These are phyloP conservation scores for Ettlia oleoabundans DNA, from an alignment of 139 green algal species.

Conservation along the genomic window DNA sequence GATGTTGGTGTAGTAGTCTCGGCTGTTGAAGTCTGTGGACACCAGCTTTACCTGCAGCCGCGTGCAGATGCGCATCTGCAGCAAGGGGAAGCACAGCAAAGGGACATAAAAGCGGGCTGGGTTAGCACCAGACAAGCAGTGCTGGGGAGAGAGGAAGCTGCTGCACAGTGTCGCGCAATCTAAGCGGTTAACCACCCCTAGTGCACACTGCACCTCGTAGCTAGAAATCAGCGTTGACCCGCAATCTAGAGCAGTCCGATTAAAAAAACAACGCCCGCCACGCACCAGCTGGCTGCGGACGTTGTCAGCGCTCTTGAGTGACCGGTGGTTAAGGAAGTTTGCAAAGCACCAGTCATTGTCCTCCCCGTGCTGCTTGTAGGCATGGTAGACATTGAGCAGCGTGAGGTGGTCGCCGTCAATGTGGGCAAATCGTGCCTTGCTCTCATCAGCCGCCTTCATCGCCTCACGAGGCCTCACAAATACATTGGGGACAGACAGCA, in stretches of 20 bases:
- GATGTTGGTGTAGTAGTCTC: slow-evolving; percentile 98
- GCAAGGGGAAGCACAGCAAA: not conserved
- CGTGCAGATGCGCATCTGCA: slow-evolving; percentile 74
- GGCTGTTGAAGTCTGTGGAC: slow-evolving; percentile 86
- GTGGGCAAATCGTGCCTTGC: slow-evolving; percentile 95
- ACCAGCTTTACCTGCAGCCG: slow-evolving; percentile 80
- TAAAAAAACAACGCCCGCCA: not conserved
- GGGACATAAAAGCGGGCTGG: not conserved
- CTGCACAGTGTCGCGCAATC: too few relatives aligned
- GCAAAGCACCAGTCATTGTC: slow-evolving; percentile 92
- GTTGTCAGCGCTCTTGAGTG: slow-evolving; percentile 94
- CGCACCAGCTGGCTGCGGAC: slow-evolving; percentile 93
- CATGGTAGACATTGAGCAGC: slow-evolving; percentile 98
- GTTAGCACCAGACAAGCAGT: too few relatives aligned
- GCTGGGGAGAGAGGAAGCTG: too few relatives aligned
- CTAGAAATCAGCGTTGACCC: not conserved
- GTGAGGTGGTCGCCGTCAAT: slow-evolving; percentile 99
- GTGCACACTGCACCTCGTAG: too few relatives aligned
- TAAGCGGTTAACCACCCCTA: too few relatives aligned
- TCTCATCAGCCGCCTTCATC: slow-evolving; percentile 91
- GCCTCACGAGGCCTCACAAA: slow-evolving; percentile 94
- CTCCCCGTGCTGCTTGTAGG: slow-evolving; percentile 93
- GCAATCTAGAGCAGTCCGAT: too few relatives aligned
- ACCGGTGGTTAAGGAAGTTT: slow-evolving; percentile 95
- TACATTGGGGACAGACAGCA: slow-evolving; percentile 94